Conservation (phyloP, 192 early-diverging fungal species). For the Dispira parvispora region DNA sequence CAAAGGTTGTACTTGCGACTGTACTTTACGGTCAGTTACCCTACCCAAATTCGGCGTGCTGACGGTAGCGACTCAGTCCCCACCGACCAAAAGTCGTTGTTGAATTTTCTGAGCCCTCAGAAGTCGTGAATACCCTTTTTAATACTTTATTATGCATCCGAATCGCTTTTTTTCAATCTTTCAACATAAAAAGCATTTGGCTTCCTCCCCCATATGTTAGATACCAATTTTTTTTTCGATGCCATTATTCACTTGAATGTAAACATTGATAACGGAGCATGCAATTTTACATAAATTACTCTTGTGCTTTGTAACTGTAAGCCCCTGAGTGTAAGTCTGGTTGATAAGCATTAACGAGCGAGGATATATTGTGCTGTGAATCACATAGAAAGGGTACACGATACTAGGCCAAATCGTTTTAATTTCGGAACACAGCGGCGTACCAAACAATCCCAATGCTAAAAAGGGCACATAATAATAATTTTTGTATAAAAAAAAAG, state of each 20-base stretch:
- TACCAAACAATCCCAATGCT: neutral
- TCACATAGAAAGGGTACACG: neutral
- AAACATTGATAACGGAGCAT: no score
- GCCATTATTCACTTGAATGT: no score
- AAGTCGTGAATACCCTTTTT: neutral
- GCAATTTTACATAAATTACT: no score
- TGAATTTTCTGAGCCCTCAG: neutral
- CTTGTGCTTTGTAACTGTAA: no score
- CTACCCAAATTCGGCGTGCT: neutral
- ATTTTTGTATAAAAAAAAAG: neutral
- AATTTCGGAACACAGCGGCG: neutral
- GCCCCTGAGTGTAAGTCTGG: neutral
- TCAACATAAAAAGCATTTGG: neutral
- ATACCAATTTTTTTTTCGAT: no score
- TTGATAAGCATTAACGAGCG: neutral
- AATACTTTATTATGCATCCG: neutral
- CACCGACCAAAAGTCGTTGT: neutral
- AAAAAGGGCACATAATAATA: neutral
- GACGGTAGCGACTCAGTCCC: neutral
- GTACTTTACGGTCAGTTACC: slow-evolving; percentile 7
- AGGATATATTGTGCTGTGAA: neutral
- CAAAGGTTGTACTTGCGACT: slow-evolving; percentile 4
- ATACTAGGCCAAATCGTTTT: neutral
- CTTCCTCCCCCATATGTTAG: no score
- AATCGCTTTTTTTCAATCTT: neutral